Conservation (phyloP, 169 alveolate species). For the Eimeria zaria region DNA sequence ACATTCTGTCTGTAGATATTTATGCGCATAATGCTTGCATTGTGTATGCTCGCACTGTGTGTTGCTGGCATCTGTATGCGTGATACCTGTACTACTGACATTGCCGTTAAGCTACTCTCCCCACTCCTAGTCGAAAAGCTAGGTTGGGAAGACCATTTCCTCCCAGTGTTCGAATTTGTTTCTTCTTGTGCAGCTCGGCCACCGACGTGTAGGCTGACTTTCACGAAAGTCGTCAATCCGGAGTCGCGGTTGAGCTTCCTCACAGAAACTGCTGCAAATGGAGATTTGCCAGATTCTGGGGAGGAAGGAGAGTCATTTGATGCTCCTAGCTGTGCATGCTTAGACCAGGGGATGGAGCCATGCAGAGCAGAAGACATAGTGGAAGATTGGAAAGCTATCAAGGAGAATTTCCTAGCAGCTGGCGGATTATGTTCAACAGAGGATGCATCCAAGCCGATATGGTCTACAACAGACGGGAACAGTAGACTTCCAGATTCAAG, state of each 20-base stretch:
- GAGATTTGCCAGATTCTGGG: background rate
- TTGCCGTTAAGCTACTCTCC: background rate
- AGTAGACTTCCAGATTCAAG: conserved; percentile 5
- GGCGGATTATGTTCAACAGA: conserved; percentile 20
- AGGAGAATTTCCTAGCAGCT: background rate
- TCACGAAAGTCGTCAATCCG: conserved; percentile 18
- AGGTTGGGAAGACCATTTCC: background rate
- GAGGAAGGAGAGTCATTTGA: background rate
- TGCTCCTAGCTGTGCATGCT: conserved; percentile 44
- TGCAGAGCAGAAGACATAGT: conserved; percentile 59
- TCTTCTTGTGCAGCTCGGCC: conserved; percentile 13
- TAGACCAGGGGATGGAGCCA: conserved; percentile 31
- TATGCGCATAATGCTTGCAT: background rate
- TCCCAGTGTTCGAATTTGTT: background rate
- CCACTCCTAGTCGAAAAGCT: background rate
- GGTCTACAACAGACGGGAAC: background rate
- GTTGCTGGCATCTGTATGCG: background rate
- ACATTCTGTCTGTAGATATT: background rate
- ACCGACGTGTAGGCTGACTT: conserved; percentile 4
- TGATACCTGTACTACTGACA: background rate
- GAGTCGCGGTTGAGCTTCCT: conserved; percentile 4
- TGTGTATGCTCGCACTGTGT: background rate
- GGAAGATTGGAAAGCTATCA: conserved; percentile 37
- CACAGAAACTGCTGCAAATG: background rate
- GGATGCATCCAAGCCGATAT: background rate